phyloP scores from a whole-genome alignment of 345 rosid genomes.

The Hibiscus trionum region DNA sequence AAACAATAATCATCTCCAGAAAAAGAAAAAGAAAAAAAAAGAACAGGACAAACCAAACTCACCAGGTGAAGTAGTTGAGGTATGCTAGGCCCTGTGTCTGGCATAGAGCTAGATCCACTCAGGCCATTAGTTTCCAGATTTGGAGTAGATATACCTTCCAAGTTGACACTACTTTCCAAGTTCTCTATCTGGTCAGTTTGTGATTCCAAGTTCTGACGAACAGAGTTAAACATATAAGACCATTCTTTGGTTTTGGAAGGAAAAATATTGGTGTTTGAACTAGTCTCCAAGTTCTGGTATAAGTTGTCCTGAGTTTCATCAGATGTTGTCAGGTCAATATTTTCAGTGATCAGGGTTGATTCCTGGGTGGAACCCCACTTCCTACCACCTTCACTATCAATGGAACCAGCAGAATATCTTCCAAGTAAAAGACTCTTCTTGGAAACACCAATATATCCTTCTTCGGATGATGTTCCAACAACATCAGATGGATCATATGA shows the following conservation, averaged over 20 bases:
- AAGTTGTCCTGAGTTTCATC: constrained; percentile 63
- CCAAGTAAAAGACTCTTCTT: constrained; percentile 69
- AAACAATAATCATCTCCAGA: background rate
- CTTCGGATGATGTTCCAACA: constrained; percentile 93
- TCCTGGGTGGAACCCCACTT: constrained; percentile 86
- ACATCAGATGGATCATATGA: constrained; percentile 80
- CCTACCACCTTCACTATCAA: constrained; percentile 72
- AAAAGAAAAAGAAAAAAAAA: background rate
- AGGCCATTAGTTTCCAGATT: constrained; percentile 47
- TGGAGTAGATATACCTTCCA: constrained; percentile 47
- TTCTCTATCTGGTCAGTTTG: constrained; percentile 38
- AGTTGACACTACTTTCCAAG: constrained; percentile 32
- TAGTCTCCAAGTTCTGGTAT: constrained; percentile 53
- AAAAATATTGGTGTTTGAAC: constrained; percentile 35
- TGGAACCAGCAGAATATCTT: constrained; percentile 72
- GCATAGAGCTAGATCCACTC: constrained; percentile 31
- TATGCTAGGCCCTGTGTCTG: constrained; percentile 80
- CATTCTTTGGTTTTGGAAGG: constrained; percentile 47
- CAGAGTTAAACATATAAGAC: constrained; percentile 29
- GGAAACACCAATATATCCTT: constrained; percentile 56
- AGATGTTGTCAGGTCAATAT: constrained; percentile 42
- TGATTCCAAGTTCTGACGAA: constrained; percentile 35
- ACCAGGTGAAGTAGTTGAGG: constrained; percentile 97
- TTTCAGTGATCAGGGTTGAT: constrained; percentile 33
- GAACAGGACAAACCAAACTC: constrained; percentile 15